Percentiles rank a stretch among this genome's conserved stretches.
phyloP scores from a whole-genome alignment of 305 asterid genomes.

The Rubia tinctorum region DNA sequence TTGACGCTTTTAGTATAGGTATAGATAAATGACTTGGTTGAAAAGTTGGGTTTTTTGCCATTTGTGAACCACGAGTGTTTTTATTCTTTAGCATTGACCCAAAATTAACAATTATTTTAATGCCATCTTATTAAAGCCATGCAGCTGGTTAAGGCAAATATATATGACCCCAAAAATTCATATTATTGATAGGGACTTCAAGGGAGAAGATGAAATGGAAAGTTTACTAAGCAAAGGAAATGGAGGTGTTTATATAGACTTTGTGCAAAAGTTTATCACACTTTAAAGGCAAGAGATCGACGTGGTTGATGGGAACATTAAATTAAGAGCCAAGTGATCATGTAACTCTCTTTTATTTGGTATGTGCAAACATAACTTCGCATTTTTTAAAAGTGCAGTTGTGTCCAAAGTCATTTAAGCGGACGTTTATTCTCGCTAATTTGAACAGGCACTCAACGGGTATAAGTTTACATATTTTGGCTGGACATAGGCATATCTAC shows the following conservation, averaged over 20 bases:
- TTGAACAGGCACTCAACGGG: no score
- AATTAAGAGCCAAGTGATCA: no score
- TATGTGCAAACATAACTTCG: no score
- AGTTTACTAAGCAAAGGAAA: conserved; percentile 10
- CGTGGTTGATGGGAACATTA: background rate
- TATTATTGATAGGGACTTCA: background rate
- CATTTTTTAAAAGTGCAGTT: no score
- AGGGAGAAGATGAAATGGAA: background rate
- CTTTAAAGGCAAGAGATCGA: conserved; percentile 11
- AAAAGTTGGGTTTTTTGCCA: background rate
- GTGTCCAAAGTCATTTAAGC: no score
- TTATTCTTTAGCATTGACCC: background rate
- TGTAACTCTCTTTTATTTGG: no score
- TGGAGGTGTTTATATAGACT: background rate
- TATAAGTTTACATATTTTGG: no score
- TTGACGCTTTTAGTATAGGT: no score
- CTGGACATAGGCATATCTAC: no score
- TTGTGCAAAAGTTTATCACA: conserved; percentile 5
- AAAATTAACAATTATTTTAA: background rate
- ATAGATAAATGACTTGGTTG: background rate
- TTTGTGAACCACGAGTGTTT: background rate
- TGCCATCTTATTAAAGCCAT: background rate
- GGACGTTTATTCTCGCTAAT: no score
- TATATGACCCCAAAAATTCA: background rate
- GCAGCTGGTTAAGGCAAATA: background rate